phyloP scores from a whole-genome alignment of 2,329 filamentous ascomycete species.

The Pseudocercospora fuligena region DNA sequence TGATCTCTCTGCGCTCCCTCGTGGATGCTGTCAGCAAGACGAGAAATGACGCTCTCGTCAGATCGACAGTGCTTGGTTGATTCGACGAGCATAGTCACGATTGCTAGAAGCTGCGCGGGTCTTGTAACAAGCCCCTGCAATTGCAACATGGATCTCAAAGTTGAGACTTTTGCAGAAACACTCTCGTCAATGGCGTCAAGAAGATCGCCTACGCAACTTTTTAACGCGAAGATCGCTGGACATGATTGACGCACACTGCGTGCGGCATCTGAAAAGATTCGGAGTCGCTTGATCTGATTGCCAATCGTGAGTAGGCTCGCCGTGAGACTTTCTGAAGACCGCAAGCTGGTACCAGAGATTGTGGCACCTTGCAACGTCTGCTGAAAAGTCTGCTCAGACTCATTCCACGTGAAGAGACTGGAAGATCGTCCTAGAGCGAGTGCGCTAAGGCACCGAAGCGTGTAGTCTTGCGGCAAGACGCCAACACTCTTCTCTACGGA shows the following conservation, averaged over 20 bases:
- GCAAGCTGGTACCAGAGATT: conserved; percentile 57
- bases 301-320: conserved; percentile 49
- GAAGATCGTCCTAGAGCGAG: conserved; percentile 74
- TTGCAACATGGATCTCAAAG: conserved; percentile 45
- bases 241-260: conserved; percentile 27
- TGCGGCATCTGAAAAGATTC: conserved; percentile 19
- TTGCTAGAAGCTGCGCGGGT: conserved; percentile 40
- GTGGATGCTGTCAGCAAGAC: conserved; percentile 30
- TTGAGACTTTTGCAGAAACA: conserved; percentile 38
- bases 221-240: conserved; percentile 49
- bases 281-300: conserved; percentile 33
- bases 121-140: conserved; percentile 48
- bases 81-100: conserved; percentile 23
- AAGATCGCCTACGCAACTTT: conserved; percentile 45
- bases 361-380: conserved; percentile 50
- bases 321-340: conserved; percentile 58
- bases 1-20: conserved; percentile 22
- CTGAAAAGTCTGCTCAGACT: conserved; percentile 58
- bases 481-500: conserved; percentile 45
- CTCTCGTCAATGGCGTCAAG: conserved; percentile 48
- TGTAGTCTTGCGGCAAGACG: conserved; percentile 44
- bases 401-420: conserved; percentile 69
- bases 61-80: conserved; percentile 11
- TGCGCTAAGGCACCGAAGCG: conserved; percentile 62
- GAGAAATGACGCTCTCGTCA: conserved; percentile 34